phyloP scores from a whole-genome alignment of 768 basidiomycete species.

The Kockovaella imperatae region DNA sequence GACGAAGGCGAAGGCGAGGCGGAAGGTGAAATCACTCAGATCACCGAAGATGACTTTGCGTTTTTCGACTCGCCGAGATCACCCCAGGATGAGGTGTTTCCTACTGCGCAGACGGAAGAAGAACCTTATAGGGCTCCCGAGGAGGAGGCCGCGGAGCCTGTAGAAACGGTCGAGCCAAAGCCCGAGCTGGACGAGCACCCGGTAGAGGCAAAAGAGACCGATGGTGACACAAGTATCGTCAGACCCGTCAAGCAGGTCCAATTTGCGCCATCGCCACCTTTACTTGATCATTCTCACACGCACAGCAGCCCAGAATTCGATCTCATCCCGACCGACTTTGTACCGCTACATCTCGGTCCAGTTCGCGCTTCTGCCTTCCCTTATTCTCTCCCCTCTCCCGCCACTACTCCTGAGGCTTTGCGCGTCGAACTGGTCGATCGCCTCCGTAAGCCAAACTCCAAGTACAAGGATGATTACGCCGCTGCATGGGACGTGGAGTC shows the following conservation, averaged over 20 bases:
- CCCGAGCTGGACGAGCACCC: neutral
- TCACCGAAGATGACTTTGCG: slow-evolving; percentile 24
- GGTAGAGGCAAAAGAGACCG: neutral
- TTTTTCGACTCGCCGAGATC: slow-evolving; percentile 18
- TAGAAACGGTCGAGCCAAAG: no score
- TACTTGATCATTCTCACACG: neutral
- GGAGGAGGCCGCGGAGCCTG: no score
- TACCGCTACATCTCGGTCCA: slow-evolving; percentile 8
- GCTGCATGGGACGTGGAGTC: slow-evolving; percentile 21
- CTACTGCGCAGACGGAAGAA: no score
- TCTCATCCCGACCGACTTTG: slow-evolving; percentile 20
- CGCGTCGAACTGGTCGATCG: slow-evolving; percentile 24
- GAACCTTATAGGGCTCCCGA: no score
- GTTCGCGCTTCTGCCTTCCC: slow-evolving; percentile 1
- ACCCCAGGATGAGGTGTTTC: neutral
- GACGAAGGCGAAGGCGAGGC: neutral
- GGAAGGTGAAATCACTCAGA: neutral
- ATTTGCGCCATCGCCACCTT: neutral
- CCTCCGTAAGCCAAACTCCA: slow-evolving; percentile 7
- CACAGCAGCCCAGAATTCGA: slow-evolving; percentile 1
- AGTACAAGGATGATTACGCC: slow-evolving; percentile 17
- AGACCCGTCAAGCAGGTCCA: no score
- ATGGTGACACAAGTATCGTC: neutral
- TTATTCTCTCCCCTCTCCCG: slow-evolving; percentile 22
- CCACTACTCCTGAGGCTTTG: slow-evolving; percentile 23